These are phyloP conservation scores for Dacryopinax spathularia DNA, from an alignment of 768 basidiomycete species.

Conservation along the genomic window DNA sequence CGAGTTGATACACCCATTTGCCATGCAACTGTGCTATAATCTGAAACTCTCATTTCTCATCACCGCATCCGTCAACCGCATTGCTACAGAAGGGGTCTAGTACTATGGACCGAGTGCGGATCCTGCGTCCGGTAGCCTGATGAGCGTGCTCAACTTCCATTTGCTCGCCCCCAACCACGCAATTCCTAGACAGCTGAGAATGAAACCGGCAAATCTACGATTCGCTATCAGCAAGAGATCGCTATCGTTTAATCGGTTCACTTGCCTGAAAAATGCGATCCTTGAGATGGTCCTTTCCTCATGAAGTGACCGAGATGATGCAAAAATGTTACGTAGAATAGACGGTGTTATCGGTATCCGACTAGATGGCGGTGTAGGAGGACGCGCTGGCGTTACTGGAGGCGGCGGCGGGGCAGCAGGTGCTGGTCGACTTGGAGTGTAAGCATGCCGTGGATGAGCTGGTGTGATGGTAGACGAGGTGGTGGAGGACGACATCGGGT, in stretches of 20 bases:
- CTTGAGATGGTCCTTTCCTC: neutral
- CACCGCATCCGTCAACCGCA: no score
- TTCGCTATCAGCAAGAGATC: neutral
- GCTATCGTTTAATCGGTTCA: neutral
- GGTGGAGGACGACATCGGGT: neutral
- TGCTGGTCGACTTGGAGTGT: neutral
- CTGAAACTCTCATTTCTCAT: neutral
- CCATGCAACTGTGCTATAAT: neutral
- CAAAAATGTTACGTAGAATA: neutral
- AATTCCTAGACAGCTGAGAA: slow-evolving; percentile 1
- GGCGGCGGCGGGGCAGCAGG: neutral
- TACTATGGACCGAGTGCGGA: neutral
- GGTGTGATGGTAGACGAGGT: neutral
- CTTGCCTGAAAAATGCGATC: neutral
- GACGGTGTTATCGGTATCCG: neutral
- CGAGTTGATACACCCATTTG: neutral
- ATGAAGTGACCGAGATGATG: neutral
- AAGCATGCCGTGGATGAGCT: neutral
- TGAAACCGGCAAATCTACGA: neutral
- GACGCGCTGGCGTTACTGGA: neutral
- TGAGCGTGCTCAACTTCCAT: neutral
- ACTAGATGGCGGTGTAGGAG: neutral
- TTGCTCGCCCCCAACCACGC: neutral
- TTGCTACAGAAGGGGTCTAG: no score
- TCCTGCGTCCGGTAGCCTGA: neutral